phyloP scores from a whole-genome alignment of 2,329 filamentous ascomycete genomes.

The Curvularia hawaiiensis region DNA sequence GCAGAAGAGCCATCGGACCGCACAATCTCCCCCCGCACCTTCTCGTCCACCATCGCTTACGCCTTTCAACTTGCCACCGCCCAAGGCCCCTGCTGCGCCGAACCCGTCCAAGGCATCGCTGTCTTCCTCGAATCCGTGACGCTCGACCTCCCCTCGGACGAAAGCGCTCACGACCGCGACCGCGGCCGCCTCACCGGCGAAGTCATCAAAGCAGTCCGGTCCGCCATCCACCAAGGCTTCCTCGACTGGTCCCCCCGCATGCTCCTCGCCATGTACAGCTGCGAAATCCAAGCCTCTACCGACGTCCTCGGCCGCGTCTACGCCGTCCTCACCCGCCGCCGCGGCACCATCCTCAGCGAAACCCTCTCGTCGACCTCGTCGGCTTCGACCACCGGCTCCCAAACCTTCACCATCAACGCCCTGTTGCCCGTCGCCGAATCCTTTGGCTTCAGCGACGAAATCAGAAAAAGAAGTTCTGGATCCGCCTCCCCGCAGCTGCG shows the following conservation, averaged over 20 bases:
- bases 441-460: slow-evolving; percentile 96
- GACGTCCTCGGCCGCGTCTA: slow-evolving; percentile 96
- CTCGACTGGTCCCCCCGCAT: slow-evolving; percentile 96
- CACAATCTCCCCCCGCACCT: slow-evolving; percentile 64
- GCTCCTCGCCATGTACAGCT: slow-evolving; percentile 96
- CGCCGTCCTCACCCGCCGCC: slow-evolving; percentile 92
- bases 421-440: slow-evolving; percentile 90
- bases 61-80: slow-evolving; percentile 91
- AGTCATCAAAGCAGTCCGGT: slow-evolving; percentile 86
- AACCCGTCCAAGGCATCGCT: slow-evolving; percentile 91
- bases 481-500: slow-evolving; percentile 91
- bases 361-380: slow-evolving; percentile 92
- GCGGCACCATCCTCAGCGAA: slow-evolving; percentile 87
- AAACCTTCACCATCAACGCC: slow-evolving; percentile 92
- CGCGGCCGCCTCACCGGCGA: slow-evolving; percentile 86
- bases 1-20: slow-evolving; percentile 21
- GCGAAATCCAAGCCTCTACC: slow-evolving; percentile 94
- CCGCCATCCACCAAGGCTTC: slow-evolving; percentile 83
- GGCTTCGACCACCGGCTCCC: slow-evolving; percentile 90
- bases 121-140: slow-evolving; percentile 84
- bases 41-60: slow-evolving; percentile 89
- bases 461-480: slow-evolving; percentile 90
- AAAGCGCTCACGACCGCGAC: slow-evolving; percentile 66
- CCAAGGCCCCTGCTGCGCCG: slow-evolving; percentile 88
- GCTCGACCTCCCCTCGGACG: slow-evolving; percentile 59